Conservation (phyloP, 1,139 yeast genomes). For the Diutina ranongensis region DNA sequence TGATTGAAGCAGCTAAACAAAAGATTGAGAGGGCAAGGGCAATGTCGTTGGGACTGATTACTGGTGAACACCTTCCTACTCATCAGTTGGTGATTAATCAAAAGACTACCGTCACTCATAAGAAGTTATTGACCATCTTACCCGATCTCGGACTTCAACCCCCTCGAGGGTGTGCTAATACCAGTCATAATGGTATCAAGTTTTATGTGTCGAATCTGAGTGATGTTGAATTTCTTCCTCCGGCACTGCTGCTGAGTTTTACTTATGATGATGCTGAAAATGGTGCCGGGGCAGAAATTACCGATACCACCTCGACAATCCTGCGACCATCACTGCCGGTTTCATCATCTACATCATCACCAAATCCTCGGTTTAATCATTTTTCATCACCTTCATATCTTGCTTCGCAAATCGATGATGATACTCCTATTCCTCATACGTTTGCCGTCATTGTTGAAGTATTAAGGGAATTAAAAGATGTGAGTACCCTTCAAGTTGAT, state of each 20-base stretch:
- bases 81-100: conserved; percentile 31
- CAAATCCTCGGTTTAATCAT: conserved; percentile 10
- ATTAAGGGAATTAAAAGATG: conserved; percentile 19
- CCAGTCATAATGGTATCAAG: conserved; percentile 8
- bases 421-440: conserved; percentile 34
- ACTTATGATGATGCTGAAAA: conserved; percentile 37
- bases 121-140: conserved; percentile 22
- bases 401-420: conserved; percentile 29
- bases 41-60: conserved; percentile 4
- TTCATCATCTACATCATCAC: neutral
- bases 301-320: neutral
- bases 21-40: conserved; percentile 13
- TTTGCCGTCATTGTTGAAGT: conserved; percentile 34
- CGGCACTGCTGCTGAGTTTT: conserved; percentile 31
- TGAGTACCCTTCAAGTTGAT: conserved; percentile 21
- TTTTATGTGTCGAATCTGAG: conserved; percentile 30
- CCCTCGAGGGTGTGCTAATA: neutral
- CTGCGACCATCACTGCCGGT: neutral
- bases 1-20: no score
- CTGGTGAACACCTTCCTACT: conserved; percentile 11
- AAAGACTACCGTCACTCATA: conserved; percentile 26
- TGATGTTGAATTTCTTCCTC: conserved; percentile 31
- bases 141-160: conserved; percentile 29
- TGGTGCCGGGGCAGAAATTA: conserved; percentile 22
- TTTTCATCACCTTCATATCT: conserved; percentile 28